phyloP scores from a whole-genome alignment of 2,329 filamentous ascomycete genomes.

The Fusarium sp. region DNA sequence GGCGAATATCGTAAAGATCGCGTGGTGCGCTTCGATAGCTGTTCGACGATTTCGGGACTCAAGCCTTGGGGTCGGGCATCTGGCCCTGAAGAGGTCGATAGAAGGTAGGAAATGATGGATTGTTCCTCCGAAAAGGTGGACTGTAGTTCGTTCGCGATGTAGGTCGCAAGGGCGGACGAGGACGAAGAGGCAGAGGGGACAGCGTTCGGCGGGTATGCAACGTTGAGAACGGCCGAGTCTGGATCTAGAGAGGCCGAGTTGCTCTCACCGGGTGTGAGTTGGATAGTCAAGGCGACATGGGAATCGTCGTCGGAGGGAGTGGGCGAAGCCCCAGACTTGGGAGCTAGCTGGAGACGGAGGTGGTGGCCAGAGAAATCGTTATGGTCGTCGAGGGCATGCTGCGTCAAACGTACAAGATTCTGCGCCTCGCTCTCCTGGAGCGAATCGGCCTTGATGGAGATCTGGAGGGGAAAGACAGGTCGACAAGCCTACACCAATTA shows the following conservation, averaged over 20 bases:
- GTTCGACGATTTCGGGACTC: conserved; percentile 67
- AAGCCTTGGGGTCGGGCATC: conserved; percentile 63
- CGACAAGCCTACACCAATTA: conserved; percentile 79
- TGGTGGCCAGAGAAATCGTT: conserved; percentile 91
- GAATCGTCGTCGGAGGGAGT: conserved; percentile 58
- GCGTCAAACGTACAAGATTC: conserved; percentile 83
- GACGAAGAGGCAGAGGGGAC: conserved; percentile 77
- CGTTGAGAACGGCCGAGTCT: conserved; percentile 80
- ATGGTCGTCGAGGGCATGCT: conserved; percentile 87
- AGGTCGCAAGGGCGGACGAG: conserved; percentile 81
- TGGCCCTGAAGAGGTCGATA: conserved; percentile 70
- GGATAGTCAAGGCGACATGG: conserved; percentile 77
- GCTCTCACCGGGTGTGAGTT: conserved; percentile 75
- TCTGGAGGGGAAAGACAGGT: conserved; percentile 88
- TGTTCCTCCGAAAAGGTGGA: conserved; percentile 90
- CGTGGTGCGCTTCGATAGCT: conserved; percentile 80
- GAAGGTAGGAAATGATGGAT: conserved; percentile 83
- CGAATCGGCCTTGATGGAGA: conserved; percentile 80
- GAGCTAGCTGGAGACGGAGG: conserved; percentile 67
- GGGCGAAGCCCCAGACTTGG: conserved; percentile 43
- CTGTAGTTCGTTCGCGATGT: conserved; percentile 84
- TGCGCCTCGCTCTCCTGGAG: conserved; percentile 78
- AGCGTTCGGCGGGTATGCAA: conserved; percentile 81
- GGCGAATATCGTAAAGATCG: conserved; percentile 92
- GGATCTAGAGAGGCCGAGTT: conserved; percentile 76